Evolutionary conservation across 768 basidiomycete species (phyloP), one percentile per base, ranked within the genome.

Genomic region (Polyporus arcularius): DNA sequence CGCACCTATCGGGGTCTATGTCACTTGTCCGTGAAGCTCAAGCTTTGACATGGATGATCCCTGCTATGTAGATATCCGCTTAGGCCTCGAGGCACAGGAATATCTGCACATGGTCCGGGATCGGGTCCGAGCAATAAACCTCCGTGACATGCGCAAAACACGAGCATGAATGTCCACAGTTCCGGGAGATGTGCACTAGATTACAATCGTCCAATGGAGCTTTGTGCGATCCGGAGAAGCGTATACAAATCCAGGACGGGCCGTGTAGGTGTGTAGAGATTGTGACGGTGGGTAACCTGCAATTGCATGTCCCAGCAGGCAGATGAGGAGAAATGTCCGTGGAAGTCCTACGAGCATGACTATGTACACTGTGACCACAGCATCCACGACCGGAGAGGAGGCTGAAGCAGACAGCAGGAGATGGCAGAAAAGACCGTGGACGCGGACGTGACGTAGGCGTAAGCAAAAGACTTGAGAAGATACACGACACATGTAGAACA

Each of bases 1-100:
- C 2, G 86, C 83, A 67, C 89, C 90, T 5, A 86, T 92, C 47
- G 90, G 90, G 9, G 78, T 89, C 52, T 82, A 76, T 60, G 65
- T 71, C 11, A 35, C 46, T 48, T 63, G 67, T 65, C 6, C 47
- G 30, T 59, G 28, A 64, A 18, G n/a, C 48, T 72, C 67, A 72
- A 60, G 53, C 26, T 38, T 45, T 8, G n/a, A 45, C 21, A 16
- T 16, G 43, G 21, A 18, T 12, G 41, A 26, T 26, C 21, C 21
- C 21, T 26, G 21, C 21, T 26, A 26, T 26, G 21, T 26, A 26
- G 21, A 26, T 26, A 26, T 2, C 21, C 21, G 21, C 21, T 26
- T 26, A 26, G 21, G 21, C n/a, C 46, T 11, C 41, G 16, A n/a
- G 35, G 35, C 35, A 11, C 35, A 35, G 32, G n/a, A 14, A 31